Conservation (phyloP, 345 rosid species). For the Boechera divaricarpa region DNA sequence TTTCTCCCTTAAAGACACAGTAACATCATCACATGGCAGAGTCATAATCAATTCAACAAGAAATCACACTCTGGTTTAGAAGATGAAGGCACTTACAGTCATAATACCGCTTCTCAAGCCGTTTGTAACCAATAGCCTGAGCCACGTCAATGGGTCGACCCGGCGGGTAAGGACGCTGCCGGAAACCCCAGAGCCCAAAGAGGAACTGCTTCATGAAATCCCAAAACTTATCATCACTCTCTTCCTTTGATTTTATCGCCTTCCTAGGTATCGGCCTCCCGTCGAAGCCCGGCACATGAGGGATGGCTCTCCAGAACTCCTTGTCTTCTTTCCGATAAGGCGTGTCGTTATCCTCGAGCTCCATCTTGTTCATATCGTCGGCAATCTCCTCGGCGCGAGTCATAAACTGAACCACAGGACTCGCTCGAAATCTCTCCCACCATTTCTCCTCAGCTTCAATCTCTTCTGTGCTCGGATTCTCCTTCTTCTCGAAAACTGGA, state of each 20-base stretch:
- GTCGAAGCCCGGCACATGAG: slow-evolving; percentile 74
- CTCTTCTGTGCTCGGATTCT: slow-evolving; percentile 72
- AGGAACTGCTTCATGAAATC: slow-evolving; percentile 82
- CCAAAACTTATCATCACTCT: slow-evolving; percentile 94
- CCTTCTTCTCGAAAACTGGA: slow-evolving; percentile 64
- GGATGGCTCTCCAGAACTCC: slow-evolving; percentile 73
- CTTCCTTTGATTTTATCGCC: slow-evolving; percentile 66
- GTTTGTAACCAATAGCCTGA: slow-evolving; percentile 90
- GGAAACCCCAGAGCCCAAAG: slow-evolving; percentile 91
- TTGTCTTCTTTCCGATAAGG: slow-evolving; percentile 75
- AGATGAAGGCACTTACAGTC: slow-evolving; percentile 62
- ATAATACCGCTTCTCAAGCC: slow-evolving; percentile 82
- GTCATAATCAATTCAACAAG: background rate
- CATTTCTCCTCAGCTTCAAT: slow-evolving; percentile 68
- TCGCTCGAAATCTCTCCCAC: slow-evolving; percentile 69
- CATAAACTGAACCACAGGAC: slow-evolving; percentile 74
- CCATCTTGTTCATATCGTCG: slow-evolving; percentile 63
- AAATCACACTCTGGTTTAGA: background rate
- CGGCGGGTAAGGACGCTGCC: slow-evolving; percentile 86
- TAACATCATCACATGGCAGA: slow-evolving; percentile 1
- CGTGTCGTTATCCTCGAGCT: slow-evolving; percentile 58
- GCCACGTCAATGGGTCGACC: slow-evolving; percentile 86
- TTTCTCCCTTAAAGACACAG: background rate
- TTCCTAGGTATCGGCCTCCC: slow-evolving; percentile 94
- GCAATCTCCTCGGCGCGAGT: slow-evolving; percentile 66